These are phyloP conservation scores for Rhypophila decipiens DNA, from an alignment of 495 filamentous ascomycete genomes.

Conservation along the genomic window DNA sequence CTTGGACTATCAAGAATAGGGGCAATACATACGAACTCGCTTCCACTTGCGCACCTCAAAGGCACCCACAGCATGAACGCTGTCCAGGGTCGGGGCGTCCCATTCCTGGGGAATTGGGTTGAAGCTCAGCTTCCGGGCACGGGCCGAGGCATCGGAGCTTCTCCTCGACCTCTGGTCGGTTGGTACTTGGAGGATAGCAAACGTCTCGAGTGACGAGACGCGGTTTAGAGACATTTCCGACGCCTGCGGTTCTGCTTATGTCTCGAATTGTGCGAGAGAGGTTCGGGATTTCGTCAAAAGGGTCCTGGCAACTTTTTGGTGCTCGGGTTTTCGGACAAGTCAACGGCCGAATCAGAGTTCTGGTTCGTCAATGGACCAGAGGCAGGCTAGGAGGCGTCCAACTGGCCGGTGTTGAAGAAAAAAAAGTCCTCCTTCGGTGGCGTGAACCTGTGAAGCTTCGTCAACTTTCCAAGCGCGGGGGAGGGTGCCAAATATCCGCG, in stretches of 20 bases:
- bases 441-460: too few relatives aligned
- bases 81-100: constrained; percentile 32
- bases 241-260: not conserved
- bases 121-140: constrained; percentile 45
- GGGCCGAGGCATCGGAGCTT: constrained; percentile 34
- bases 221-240: constrained; percentile 43
- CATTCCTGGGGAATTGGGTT: constrained; percentile 47
- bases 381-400: too few relatives aligned
- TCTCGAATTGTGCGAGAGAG: not conserved
- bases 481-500: too few relatives aligned
- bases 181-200: constrained; percentile 36
- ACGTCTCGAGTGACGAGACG: constrained; percentile 46
- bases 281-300: not conserved
- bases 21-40: constrained; percentile 51
- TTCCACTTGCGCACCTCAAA: constrained; percentile 63
- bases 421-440: too few relatives aligned
- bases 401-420: too few relatives aligned
- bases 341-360: too few relatives aligned
- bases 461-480: too few relatives aligned
- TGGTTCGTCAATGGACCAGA: constrained; percentile 14
- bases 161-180: constrained; percentile 31
- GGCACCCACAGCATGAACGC: constrained; percentile 51
- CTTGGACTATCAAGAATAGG: constrained; percentile 2
- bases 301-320: too few relatives aligned
- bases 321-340: too few relatives aligned